Percentiles rank a stretch among this genome's conserved stretches.
Evolutionary conservation across 1,284 basidiomycete genomes (phyloP).

Genomic region (Grifola frondosa): DNA sequence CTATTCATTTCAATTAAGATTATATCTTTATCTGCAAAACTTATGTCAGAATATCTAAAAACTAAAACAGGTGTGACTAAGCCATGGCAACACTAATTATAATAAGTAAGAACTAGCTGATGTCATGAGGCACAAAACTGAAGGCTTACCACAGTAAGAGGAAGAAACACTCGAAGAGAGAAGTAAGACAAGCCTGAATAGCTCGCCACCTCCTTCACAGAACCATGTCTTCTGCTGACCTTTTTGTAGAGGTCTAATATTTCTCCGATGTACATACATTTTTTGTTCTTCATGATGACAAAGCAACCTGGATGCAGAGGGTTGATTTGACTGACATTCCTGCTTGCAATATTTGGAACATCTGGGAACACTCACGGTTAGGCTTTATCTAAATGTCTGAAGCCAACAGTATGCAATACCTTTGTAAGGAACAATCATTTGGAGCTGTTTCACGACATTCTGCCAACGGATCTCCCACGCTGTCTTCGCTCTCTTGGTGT

Average conservation of each 20-base stretch:
- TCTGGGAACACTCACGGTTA: constrained; percentile 1
- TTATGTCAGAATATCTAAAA: too few species aligned
- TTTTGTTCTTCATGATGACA: constrained; percentile 8
- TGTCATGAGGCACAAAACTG: background rate
- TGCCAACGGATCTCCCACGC: constrained; percentile 6
- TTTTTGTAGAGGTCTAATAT: constrained; percentile 12
- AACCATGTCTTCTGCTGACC: constrained; percentile 2
- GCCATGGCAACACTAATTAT: too few species aligned
- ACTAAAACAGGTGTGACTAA: too few species aligned
- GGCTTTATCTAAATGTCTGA: too few species aligned
- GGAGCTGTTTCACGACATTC: background rate
- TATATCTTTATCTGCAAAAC: too few species aligned
- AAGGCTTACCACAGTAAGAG: background rate
- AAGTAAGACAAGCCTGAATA: constrained; percentile 4
- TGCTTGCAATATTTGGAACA: constrained; percentile 1
- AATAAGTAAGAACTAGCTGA: too few species aligned
- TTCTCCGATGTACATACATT: constrained; percentile 6
- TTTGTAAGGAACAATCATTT: background rate
- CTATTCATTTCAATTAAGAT: too few species aligned
- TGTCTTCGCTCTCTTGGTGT: background rate
- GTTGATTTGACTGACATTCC: constrained; percentile 2
- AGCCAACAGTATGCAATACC: background rate
- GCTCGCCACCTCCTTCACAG: background rate
- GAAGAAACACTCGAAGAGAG: constrained; percentile 5
- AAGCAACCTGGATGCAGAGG: background rate